Conservation (phyloP, 2,329 filamentous ascomycete genomes). For the Colletotrichum sp. region DNA sequence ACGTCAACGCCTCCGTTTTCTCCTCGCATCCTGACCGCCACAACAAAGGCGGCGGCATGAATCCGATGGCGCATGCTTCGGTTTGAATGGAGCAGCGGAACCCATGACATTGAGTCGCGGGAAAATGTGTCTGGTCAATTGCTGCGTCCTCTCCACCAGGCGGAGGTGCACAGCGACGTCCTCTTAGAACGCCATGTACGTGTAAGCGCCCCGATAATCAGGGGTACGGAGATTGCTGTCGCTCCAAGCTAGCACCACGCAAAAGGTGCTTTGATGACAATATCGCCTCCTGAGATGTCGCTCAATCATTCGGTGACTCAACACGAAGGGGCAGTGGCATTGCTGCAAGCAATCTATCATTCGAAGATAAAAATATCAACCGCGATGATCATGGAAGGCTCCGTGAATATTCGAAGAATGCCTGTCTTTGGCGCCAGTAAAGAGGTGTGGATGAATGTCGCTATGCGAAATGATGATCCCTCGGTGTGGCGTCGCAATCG, state of each 20-base stretch:
- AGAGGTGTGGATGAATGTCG: not conserved
- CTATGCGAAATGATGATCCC: not conserved
- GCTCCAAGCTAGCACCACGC: not conserved
- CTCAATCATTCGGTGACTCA: not conserved
- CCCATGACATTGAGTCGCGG: not conserved
- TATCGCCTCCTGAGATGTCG: not conserved
- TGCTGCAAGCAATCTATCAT: not conserved
- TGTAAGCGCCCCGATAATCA: not conserved
- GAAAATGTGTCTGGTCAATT: not conserved
- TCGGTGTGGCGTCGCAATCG: not conserved
- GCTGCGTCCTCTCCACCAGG: not conserved
- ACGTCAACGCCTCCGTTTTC: not conserved
- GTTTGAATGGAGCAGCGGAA: not conserved
- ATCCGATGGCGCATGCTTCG: not conserved
- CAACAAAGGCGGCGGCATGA: not conserved
- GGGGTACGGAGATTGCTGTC: slow-evolving; percentile 6
- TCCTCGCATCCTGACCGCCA: not conserved
- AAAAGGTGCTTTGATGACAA: not conserved
- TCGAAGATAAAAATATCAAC: not conserved
- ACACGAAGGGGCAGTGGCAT: not conserved
- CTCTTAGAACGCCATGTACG: not conserved
- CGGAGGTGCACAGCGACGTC: not conserved
- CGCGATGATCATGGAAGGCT: not conserved
- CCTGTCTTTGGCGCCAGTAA: not conserved
- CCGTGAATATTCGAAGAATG: not conserved